These are phyloP conservation scores for Garcileccinum viscosum DNA, from an alignment of 1,284 basidiomycete species.

Conservation along the genomic window DNA sequence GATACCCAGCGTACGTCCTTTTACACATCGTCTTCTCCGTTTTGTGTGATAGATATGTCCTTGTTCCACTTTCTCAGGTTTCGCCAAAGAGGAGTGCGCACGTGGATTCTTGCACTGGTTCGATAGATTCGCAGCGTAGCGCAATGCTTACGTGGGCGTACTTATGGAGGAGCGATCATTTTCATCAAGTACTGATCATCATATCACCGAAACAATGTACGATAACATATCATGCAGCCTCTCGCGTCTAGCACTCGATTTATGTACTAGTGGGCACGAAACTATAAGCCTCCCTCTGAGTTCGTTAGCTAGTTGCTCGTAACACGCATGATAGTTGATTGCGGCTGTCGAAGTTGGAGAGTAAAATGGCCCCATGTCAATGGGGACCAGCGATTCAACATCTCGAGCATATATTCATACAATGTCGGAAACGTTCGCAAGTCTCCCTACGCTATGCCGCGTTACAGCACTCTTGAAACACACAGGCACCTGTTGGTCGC, in stretches of 20 bases:
- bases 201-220: not conserved
- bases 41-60: conserved; percentile 15
- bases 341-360: not conserved
- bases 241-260: not conserved
- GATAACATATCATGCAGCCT: not conserved
- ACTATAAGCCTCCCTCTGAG: not conserved
- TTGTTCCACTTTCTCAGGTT: conserved; percentile 48
- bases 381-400: not conserved
- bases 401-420: not conserved
- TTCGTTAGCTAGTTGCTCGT: not conserved
- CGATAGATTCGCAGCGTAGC: conserved; percentile 44
- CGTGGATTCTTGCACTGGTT: conserved; percentile 57
- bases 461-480: conserved; percentile 54
- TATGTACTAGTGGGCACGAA: not conserved
- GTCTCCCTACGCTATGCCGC: conserved; percentile 51
- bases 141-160: not conserved
- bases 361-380: not conserved
- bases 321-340: not conserved
- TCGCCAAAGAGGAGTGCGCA: conserved; percentile 67
- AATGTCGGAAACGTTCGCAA: conserved; percentile 46
- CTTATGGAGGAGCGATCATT: not conserved
- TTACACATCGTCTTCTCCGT: not conserved
- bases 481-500: conserved; percentile 51
- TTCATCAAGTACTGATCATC: not conserved
- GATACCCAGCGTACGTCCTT: conserved; percentile 35